Evolutionary conservation across 202 grass and related monocot species (phyloP), one percentile per base, ranked within the genome.

Genomic region (Miscanthus sacchariflorus): DNA sequence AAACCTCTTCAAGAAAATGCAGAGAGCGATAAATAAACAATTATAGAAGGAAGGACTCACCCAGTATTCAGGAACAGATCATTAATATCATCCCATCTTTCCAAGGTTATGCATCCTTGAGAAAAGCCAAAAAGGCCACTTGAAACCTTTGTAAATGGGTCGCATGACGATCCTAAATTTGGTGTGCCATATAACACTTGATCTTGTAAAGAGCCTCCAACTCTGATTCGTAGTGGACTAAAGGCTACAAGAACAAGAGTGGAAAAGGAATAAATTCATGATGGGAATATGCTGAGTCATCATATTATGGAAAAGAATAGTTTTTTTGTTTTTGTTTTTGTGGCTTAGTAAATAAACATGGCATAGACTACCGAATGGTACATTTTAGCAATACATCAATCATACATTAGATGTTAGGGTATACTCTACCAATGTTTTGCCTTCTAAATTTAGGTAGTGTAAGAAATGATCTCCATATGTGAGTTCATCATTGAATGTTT

Each of bases 171-270:
- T 81, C 82, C 93, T 68, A 91, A 90, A 95, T 90, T 95, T 46
- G 93, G 81, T 27, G 88, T 89, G 48, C 86, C 94, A 90, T 99
- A 99, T 46, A 95, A 65, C 19, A 99, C 91, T 92, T 95, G 93
- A 90, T 99, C 94, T 84, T 99, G 93, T 70, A 99, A 95, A 72
- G 97, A 99, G 70, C 97, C 97, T 54, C 97, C 97, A 0, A 99
- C 86, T 92, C 97, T 92, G 81, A 99, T 91, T 61, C 97, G 90
- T 8, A 99, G 84, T 70, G 88, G 87, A 74, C 76, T 83, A 72
- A 99, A 99, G 27, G 97, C 97, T 99, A 88, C 50, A 86, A 78
- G 23, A 81, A 83, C 65, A 83, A 39, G 77, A 30, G 73, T 8
- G 14, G 35, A 24, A 70, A 54, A 56, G 25, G 52, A 49, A 33